phyloP scores from a whole-genome alignment of 495 filamentous ascomycete species.

The Podospora pseudocomata region DNA sequence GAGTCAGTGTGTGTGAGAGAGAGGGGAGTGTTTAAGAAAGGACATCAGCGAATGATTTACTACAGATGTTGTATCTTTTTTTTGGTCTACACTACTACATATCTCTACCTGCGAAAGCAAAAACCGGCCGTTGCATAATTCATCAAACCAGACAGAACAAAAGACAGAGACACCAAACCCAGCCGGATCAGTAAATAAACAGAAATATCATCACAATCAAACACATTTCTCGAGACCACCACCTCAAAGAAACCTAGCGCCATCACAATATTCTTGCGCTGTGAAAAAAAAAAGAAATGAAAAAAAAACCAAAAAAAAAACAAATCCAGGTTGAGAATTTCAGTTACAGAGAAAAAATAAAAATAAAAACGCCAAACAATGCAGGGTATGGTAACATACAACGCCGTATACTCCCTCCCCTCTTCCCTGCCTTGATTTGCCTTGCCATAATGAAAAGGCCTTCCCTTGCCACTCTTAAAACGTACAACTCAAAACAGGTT shows the following conservation, averaged over 20 bases:
- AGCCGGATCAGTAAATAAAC: background rate
- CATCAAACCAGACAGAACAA: background rate
- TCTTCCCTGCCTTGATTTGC: background rate
- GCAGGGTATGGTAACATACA: conserved; percentile 17
- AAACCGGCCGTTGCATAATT: background rate
- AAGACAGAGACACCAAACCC: background rate
- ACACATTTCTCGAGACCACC: background rate
- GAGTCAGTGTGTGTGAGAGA: too few relatives aligned
- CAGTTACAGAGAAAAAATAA: background rate
- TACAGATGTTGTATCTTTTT: background rate
- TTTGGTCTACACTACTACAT: conserved; percentile 1
- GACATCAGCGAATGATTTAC: too few relatives aligned
- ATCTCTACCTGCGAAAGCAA: background rate
- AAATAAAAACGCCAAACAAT: conserved; percentile 8
- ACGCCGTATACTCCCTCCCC: background rate
- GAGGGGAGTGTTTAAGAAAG: background rate
- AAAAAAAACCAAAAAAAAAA: background rate
- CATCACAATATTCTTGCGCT: conserved; percentile 18
- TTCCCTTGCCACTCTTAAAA: background rate
- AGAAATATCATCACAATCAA: conserved; percentile 8
- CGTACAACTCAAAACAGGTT: background rate
- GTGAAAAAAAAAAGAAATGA: background rate
- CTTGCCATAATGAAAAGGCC: background rate
- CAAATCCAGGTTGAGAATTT: background rate
- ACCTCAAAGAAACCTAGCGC: background rate